Evolutionary conservation across 768 basidiomycete genomes (phyloP).

Genomic region (Pleurotus platypus): DNA sequence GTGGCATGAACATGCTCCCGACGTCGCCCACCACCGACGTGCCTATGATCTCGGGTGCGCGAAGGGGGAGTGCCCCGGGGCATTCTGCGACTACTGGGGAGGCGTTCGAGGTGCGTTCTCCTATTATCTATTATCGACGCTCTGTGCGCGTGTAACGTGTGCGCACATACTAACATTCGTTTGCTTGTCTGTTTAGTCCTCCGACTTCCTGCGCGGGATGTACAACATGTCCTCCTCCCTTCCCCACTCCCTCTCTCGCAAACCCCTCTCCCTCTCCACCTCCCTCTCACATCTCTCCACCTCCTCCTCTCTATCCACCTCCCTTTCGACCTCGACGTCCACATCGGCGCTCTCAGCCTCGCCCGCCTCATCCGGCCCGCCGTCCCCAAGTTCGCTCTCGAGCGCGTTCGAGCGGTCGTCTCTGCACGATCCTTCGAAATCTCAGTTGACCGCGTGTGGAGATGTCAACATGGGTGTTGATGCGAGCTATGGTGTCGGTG

Average conservation of each 20-base stretch:
- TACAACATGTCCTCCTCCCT: constrained; percentile 26
- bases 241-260: constrained; percentile 21
- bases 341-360: background rate
- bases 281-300: constrained; percentile 39
- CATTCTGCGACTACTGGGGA: constrained; percentile 38
- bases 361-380: background rate
- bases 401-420: too few species aligned
- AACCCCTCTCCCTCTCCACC: constrained; percentile 41
- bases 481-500: too few species aligned
- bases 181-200: constrained; percentile 29
- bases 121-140: background rate
- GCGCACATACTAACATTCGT: constrained; percentile 1
- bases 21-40: constrained; percentile 49
- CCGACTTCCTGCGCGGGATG: constrained; percentile 49
- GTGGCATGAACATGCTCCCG: constrained; percentile 41
- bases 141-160: too few species aligned
- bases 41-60: background rate
- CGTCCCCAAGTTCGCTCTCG: background rate
- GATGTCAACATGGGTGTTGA: background rate
- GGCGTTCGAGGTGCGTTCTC: constrained; percentile 34
- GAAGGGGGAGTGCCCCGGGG: background rate
- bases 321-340: constrained; percentile 24
- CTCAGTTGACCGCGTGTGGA: too few species aligned
- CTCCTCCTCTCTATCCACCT: constrained; percentile 44
- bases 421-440: too few species aligned